phyloP scores from a whole-genome alignment of 2,329 filamentous ascomycete genomes.

The Atkinsonella hypoxylon region DNA sequence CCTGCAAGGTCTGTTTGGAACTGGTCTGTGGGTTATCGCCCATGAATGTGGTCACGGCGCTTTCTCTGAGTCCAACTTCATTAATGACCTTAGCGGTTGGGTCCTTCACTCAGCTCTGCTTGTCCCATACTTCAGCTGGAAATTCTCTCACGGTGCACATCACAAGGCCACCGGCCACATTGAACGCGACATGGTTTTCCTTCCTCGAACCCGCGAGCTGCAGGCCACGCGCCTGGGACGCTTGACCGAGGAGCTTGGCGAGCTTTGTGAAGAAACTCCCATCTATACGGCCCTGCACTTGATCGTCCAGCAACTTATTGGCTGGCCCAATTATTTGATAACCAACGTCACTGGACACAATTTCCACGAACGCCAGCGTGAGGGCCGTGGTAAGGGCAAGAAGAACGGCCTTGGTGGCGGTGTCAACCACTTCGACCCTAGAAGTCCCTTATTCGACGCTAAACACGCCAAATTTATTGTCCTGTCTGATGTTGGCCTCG shows the following conservation, averaged over 20 bases:
- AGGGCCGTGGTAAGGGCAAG: conserved; percentile 92
- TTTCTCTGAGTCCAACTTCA: conserved; percentile 80
- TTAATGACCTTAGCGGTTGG: conserved; percentile 92
- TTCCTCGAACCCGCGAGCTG: conserved; percentile 80
- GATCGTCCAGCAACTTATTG: conserved; percentile 74
- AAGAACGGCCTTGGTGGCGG: conserved; percentile 65
- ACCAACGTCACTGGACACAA: conserved; percentile 95
- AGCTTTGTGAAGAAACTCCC: conserved; percentile 91
- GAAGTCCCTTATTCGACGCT: conserved; percentile 81
- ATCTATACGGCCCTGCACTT: conserved; percentile 65
- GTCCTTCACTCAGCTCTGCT: conserved; percentile 77
- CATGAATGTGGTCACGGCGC: conserved; percentile 97
- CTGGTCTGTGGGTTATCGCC: conserved; percentile 89
- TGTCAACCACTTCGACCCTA: conserved; percentile 91
- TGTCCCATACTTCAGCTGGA: conserved; percentile 98
- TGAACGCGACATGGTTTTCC: conserved; percentile 97
- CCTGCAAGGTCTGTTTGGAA: conserved; percentile 84
- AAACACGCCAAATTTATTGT: conserved; percentile 81
- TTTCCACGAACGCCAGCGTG: conserved; percentile 78
- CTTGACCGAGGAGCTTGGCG: conserved; percentile 67
- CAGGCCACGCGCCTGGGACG: conserved; percentile 66
- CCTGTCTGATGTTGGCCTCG: conserved; percentile 73
- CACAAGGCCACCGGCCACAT: conserved; percentile 98
- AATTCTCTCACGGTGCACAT: conserved; percentile 98
- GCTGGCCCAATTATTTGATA: conserved; percentile 86